phyloP scores from a whole-genome alignment of 1,139 yeast genomes.

The Blastobotrys ciferrii region DNA sequence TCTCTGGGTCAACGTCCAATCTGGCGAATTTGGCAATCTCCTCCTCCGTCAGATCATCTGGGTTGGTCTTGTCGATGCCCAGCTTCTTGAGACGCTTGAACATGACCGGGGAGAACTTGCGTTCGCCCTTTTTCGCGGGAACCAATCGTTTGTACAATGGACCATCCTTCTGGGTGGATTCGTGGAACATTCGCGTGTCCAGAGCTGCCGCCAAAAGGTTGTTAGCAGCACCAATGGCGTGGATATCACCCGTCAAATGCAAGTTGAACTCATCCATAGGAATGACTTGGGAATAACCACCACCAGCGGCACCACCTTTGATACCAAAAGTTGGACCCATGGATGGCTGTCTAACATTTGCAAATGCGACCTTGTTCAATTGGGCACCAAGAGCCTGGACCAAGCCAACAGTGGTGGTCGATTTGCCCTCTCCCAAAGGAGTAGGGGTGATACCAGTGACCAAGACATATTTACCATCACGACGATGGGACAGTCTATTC shows the following conservation, averaged over 20 bases:
- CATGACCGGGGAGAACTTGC: conserved; percentile 69
- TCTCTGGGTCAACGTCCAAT: conserved; percentile 87
- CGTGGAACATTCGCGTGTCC: conserved; percentile 98
- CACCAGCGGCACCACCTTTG: conserved; percentile 99
- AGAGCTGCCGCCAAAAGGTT: conserved; percentile 96
- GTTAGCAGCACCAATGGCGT: conserved; percentile 94
- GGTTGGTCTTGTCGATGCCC: conserved; percentile 78
- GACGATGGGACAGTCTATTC: conserved; percentile 65
- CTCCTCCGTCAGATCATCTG: conserved; percentile 76
- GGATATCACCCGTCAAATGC: conserved; percentile 98
- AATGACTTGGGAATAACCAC: conserved; percentile 97
- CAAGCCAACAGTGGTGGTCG: conserved; percentile 94
- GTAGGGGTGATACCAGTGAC: conserved; percentile 99
- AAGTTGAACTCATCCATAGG: conserved; percentile 99
- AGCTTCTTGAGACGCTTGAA: conserved; percentile 72
- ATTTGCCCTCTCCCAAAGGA: conserved; percentile 97
- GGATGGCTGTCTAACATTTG: conserved; percentile 96
- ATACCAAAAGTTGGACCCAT: conserved; percentile 99
- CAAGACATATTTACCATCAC: conserved; percentile 83
- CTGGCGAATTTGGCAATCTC: conserved; percentile 76
- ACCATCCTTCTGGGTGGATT: conserved; percentile 85
- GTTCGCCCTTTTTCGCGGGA: conserved; percentile 69
- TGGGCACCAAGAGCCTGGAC: conserved; percentile 97
- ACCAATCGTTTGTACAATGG: conserved; percentile 84
- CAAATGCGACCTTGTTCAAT: conserved; percentile 80